These are phyloP conservation scores for Lactarius tabidus DNA, from an alignment of 768 basidiomycete genomes.

Conservation along the genomic window DNA sequence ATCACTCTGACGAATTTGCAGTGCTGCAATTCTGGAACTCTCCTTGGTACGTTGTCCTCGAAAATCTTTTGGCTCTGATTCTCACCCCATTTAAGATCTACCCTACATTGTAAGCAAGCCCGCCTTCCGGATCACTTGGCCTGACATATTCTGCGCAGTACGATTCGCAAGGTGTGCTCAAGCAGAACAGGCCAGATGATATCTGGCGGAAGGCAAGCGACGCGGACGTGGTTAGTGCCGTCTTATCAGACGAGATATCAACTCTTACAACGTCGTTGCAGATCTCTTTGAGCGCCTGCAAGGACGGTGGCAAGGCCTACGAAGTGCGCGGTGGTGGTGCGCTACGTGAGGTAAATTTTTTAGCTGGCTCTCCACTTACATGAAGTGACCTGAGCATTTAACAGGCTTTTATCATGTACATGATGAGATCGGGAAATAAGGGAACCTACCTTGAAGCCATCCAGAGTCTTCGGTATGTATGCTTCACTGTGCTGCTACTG, in stretches of 20 bases:
- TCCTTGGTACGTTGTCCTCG: slow-evolving; percentile 9
- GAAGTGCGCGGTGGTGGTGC: neutral
- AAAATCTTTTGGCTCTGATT: neutral
- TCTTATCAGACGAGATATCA: neutral
- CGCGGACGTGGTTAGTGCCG: slow-evolving; percentile 1
- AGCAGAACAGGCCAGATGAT: neutral
- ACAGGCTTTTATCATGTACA: slow-evolving; percentile 6
- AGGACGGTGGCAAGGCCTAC: neutral
- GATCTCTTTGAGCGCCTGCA: slow-evolving; percentile 4
- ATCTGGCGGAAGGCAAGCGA: neutral
- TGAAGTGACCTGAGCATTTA: neutral
- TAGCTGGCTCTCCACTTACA: too few species aligned
- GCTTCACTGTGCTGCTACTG: neutral
- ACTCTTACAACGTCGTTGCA: neutral
- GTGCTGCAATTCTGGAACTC: slow-evolving; percentile 8
- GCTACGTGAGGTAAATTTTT: neutral
- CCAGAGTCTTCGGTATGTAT: neutral
- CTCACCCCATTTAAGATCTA: slow-evolving; percentile 7
- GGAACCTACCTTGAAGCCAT: neutral
- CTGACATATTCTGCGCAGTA: slow-evolving; percentile 3
- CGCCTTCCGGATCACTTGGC: neutral
- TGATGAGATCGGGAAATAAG: neutral
- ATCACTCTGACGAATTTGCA: neutral
- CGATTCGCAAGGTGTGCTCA: neutral
- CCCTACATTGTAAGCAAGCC: neutral